These are phyloP conservation scores for Elongisporangium prolatum DNA, from an alignment of 352 stramenopile genomes.

Conservation along the genomic window DNA sequence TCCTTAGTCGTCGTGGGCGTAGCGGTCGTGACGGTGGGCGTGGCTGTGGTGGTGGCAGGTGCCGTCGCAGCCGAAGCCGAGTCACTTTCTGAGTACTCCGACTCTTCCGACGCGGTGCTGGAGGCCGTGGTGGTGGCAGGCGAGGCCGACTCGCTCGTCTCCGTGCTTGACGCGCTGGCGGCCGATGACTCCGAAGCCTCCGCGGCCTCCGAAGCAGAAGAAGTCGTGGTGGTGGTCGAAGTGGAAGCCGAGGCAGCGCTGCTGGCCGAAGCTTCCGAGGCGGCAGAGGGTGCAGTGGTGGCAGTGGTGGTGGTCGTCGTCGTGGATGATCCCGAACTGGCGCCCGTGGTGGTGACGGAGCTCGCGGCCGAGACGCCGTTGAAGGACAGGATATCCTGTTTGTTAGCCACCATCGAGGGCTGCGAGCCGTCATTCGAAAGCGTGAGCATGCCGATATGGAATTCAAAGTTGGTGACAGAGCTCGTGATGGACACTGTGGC, in stretches of 20 bases:
- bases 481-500: constrained; percentile 21
- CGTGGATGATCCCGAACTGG: not conserved
- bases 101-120: not conserved
- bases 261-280: not conserved
- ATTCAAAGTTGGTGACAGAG: constrained; percentile 24
- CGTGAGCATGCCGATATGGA: constrained; percentile 43
- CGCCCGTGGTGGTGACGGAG: constrained; percentile 8
- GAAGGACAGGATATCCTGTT: constrained; percentile 37
- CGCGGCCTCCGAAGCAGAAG: not conserved
- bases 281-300: not conserved
- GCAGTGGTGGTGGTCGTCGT: constrained; percentile 4
- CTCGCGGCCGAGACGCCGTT: constrained; percentile 37
- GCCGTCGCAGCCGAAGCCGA: not conserved
- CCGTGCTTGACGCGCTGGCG: not conserved
- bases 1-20: not conserved
- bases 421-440: constrained; percentile 30
- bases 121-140: not conserved
- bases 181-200: not conserved
- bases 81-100: too few species aligned
- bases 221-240: not conserved
- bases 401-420: constrained; percentile 21
- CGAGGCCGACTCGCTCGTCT: not conserved
- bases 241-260: not conserved
- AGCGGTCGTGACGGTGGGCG: not conserved
- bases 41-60: not conserved